A percentile compares a stretch with the other conserved stretches of the same genome.
Evolutionary conservation across 768 basidiomycete species (phyloP).

Genomic region (Leccinum barrowsii): DNA sequence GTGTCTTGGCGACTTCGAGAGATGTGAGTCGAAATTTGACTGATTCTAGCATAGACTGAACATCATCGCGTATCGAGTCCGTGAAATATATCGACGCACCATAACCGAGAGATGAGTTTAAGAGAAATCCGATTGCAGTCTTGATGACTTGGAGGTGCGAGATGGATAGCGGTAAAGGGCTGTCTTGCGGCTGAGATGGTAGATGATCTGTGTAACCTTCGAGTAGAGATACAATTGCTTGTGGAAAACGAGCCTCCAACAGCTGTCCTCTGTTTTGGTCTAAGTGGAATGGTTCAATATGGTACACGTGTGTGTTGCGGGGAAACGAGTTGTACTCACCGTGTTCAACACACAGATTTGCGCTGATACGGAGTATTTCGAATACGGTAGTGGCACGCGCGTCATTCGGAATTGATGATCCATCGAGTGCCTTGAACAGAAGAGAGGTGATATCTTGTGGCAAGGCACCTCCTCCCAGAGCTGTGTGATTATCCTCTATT

Average conservation of each 20-base stretch:
- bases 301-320: not conserved
- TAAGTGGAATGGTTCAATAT: slow-evolving; percentile 27
- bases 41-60: slow-evolving; percentile 46
- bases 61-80: slow-evolving; percentile 2
- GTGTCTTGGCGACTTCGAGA: slow-evolving; percentile 62
- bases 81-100: slow-evolving; percentile 42
- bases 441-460: slow-evolving; percentile 64
- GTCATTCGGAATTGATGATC: slow-evolving; percentile 42
- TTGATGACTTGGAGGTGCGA: slow-evolving; percentile 70
- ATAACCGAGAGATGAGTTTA: slow-evolving; percentile 76
- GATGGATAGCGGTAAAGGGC: slow-evolving; percentile 51
- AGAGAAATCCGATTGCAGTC: slow-evolving; percentile 72
- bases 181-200: slow-evolving; percentile 34
- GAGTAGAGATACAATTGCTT: slow-evolving; percentile 61
- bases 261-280: slow-evolving; percentile 74
- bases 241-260: slow-evolving; percentile 67
- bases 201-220: slow-evolving; percentile 57
- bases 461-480: slow-evolving; percentile 61
- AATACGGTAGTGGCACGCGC: slow-evolving; percentile 50
- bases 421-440: slow-evolving; percentile 52
- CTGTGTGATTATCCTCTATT: slow-evolving; percentile 67
- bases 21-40: slow-evolving; percentile 67
- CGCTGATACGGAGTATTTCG: slow-evolving; percentile 73
- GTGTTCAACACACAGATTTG: slow-evolving; percentile 84
- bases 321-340: slow-evolving; percentile 42